Base-by-base conservation (phyloP, 148 eudicot genomes). In the Polygonum aviculare region DNA sequence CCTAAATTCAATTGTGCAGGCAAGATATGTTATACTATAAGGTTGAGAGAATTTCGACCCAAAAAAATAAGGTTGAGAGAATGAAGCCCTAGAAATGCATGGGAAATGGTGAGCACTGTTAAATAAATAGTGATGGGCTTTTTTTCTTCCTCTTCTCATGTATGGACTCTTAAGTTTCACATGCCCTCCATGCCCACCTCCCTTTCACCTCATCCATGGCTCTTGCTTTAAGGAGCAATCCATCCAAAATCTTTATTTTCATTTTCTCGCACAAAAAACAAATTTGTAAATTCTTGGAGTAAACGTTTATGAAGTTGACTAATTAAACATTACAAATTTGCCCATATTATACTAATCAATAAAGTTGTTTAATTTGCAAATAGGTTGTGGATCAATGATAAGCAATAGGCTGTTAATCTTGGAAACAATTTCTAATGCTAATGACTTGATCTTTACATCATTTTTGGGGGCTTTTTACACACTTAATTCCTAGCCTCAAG, bases 161-260 rank as follows among this genome's bases (percentile, higher is more conserved):
- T 10, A 57, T 57, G 33, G 63, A 57, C 8, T 31, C 63, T 9
- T 22, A 4, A 10, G 31, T 10, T 59, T 60, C 67, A 60, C 36
- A 60, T 60, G 67, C 15, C 36, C 35, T 60, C 67, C 67, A 60
- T 60, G 36, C 67, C 67, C 67, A 60, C 67, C 26, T 60, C 67
- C 4, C 67, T 60, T 60, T 60, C 67, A 60, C 67, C 67, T 21
- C 21, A 60, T 60, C 67, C 31, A 26, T 60, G 67, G 67, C 67
- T 60, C 67, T 60, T 60, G 35, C 4, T 22, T 60, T 60, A 60
- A 60, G 67, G 67, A 21, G 14, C 67, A 16, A n/a, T 18, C 22
- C 59, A 12, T 51, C 19, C 57, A 4, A 44, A 44, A 44, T 6
- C 47, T 6, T 44, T 16, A 51, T n/a, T n/a, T n/a, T n/a, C 31